Percentiles rank a stretch among this genome's conserved stretches.
Conservation (phyloP, 2,329 filamentous ascomycete species). For the Sclerotinia glacialis region DNA sequence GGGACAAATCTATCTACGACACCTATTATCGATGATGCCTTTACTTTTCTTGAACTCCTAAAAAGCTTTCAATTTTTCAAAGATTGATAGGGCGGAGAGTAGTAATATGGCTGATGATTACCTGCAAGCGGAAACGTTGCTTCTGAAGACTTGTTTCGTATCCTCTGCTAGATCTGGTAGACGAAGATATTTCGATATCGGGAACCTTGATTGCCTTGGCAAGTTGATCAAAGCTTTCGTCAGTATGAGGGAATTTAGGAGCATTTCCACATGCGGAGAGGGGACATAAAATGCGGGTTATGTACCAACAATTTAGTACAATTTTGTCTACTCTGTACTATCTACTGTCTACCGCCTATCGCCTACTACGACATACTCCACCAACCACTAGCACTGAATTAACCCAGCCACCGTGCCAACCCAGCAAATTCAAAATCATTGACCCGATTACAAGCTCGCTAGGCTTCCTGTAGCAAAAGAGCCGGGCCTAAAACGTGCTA, state of each 20-base stretch:
- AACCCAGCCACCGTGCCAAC: not conserved
- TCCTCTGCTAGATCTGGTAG: not conserved
- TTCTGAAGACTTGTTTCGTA: not conserved
- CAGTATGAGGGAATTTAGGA: not conserved
- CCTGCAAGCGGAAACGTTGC: not conserved
- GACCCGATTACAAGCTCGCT: not conserved
- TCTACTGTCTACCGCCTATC: no score
- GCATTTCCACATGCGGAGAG: not conserved
- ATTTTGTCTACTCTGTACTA: no score
- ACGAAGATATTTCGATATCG: not conserved
- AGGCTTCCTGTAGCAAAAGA: not conserved
- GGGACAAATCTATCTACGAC: not conserved
- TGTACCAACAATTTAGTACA: not conserved
- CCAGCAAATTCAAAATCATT: not conserved
- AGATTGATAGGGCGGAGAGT: not conserved
- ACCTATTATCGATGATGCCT: not conserved
- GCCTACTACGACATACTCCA: no score
- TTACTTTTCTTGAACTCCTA: not conserved
- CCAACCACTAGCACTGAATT: not conserved
- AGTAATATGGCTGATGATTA: not conserved
- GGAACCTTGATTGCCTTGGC: not conserved
- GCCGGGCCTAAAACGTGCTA: not conserved
- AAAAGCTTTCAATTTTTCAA: not conserved
- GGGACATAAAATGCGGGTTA: not conserved
- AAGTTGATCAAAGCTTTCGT: not conserved